Base-by-base conservation (phyloP, 345 rosid species). In the Lagerstroemia speciosa region DNA sequence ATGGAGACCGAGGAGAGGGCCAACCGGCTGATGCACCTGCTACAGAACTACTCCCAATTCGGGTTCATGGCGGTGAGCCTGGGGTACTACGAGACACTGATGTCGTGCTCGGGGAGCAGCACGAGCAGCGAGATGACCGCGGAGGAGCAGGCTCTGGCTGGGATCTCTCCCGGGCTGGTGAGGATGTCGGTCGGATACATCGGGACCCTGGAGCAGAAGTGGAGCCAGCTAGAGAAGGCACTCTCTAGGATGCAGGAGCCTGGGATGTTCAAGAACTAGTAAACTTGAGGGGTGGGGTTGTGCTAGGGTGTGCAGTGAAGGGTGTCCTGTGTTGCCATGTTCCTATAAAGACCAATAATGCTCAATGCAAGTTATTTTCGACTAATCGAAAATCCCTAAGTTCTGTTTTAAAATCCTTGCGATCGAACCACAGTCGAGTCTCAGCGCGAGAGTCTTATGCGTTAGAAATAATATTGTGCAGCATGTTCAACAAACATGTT, bases 41-140 rank as follows among this genome's bases (percentile, higher is more conserved):
- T 91, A 65, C 99, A 94, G 66, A 94, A 94, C 70, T 70, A 53
- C 45, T 79, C 92, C 0, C 97, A 89, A 60, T 94, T 94, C 11
- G 99, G 96, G 60, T 87, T 94, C 79, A 94, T 94, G 92, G 99
- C 99, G 0, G 99, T 94, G 16, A 94, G 99, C 79, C 66, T 94
- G 80, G 99, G 99, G 29, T 94, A 85, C 77, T 88, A 85, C 31
- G 99, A 94, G 84, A 92, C 96, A 0, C 86, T 94, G 26, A 87
- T 94, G 97, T 87, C 98, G 0, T 90, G 97, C 78, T 92, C 99
- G 2, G 92, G 97, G 0, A 94, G 97, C 32, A 94, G 98, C 82
- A 94, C 99, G 1, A 89, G 96, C 46, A 89, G 97, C 46, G 99
- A 92, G 78, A 40, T 94, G 77, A 87, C 68, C 6, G 78, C 80